Base-by-base conservation (phyloP, 495 filamentous ascomycete species). In the Trichoderma orchidacearum region DNA sequence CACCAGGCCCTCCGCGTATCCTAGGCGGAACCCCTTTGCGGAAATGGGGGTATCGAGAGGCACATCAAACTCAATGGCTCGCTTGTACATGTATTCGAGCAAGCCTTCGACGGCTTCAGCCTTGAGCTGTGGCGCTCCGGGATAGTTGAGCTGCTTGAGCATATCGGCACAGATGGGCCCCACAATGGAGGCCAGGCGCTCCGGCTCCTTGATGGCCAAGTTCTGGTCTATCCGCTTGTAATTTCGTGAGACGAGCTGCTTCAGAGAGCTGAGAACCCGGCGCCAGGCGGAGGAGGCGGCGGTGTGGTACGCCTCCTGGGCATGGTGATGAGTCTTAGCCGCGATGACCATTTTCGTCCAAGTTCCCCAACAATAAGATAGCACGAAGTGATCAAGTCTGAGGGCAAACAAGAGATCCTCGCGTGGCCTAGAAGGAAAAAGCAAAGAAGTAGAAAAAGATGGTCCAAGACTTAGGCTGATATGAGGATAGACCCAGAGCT, bases 91-190 rank as follows among this genome's bases (percentile, higher is more conserved):
- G 28, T 51, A 51, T 4, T 9, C 45, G 7, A 51, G 27, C 45
- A 51, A 15, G 13, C n/a, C 13, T 17, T 32, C 51, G 5, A 53
- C 51, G 3, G 51, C 51, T 17, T 32, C 27, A 18, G 51, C 51
- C 18, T 53, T 53, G 18, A 30, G 48, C 48, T 29, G 13, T 1
- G 56, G 56, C 38, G 48, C 29, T 29, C 45, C 56, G n/a, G 48
- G 21, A 53, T 53, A 58, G 18, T 30, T 18, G 28, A 53, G 17
- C 29, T 58, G 45, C 30, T 58, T 48, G 25, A 53, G 30, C 56
- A 53, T 58, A 23, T 32, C 48, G 18, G 17, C 7, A 12, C 30
- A 53, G 45, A 58, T 29, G 4, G 56, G 48, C n/a, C 30, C 38
- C 21, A 34, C 38, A 23, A 30, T 9, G 15, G 48, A n/a, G n/a